Evolutionary conservation across 2,329 filamentous ascomycete species (phyloP), one percentile per base, ranked within the genome.

Genomic region (Magnaporthiopsis rhizophila): DNA sequence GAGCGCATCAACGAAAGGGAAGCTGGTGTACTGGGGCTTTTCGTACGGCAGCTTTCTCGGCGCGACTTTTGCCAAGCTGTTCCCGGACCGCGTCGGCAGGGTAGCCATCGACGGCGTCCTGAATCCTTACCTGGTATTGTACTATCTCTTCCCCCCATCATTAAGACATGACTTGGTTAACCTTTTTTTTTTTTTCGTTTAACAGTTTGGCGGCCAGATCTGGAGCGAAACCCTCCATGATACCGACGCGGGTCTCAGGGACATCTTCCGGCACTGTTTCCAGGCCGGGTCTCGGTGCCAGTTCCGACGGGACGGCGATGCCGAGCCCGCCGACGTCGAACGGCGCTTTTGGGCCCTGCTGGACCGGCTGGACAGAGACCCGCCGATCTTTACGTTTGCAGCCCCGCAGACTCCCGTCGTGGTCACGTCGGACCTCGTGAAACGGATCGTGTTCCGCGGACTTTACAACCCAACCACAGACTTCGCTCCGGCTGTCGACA

Each of bases 1-100:
- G 9, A 24, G 60, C 36, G 65, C 64, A 38, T 38, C 57, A 11
- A 63, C 65, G 1, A 58, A 62, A 56, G 69, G 70, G 3, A 71
- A 72, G 63, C 72, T 83, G 8, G 75, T 74, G 59, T 84, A 83
- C 69, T 84, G 81, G 81, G 83, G 82, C 0, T 80, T 83, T 65
- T 83, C 81, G 67, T 85, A 85, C 66, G 82, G 82, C 12, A 83
- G 81, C 9, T 69, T 83, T 2, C 74, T 85, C 0, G 83, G 82
- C 3, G 79, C 77, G 18, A 79, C 78, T 0, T 83, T 84, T 69
- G 82, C 82, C 4, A 75, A 79, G 2, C 74, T 84, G 73, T 65
- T 56, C 26, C 56, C 72, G 74, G 77, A 69, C 5, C 65, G 66
- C n/a, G 72, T 76, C 3, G 74, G 70, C 0, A 69, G 73, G 58